phyloP scores from a whole-genome alignment of 2,329 filamentous ascomycete species.

The Fusarium compactum region DNA sequence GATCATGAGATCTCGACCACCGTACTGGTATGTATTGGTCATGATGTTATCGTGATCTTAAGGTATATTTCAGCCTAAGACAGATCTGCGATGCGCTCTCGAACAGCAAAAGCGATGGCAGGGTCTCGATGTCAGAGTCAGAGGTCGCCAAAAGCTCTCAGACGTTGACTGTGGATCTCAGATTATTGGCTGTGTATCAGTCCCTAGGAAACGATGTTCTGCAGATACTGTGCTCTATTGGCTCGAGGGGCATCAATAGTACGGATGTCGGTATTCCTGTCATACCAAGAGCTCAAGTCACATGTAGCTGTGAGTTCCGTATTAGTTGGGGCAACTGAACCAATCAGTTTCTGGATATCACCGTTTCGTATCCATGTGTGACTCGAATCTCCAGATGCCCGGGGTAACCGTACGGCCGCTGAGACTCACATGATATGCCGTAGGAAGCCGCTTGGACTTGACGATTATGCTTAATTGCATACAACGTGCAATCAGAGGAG shows the following conservation, averaged over 20 bases:
- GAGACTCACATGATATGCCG: too few relatives aligned
- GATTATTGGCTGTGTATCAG: not conserved
- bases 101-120: too few relatives aligned
- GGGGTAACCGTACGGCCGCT: not conserved
- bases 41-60: not conserved
- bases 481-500: not conserved
- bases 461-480: not conserved
- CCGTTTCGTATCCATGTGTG: not conserved
- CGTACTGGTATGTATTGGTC: not conserved
- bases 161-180: not conserved
- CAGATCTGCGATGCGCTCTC: not conserved
- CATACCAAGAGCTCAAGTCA: not conserved
- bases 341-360: not conserved
- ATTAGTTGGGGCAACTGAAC: not conserved
- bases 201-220: not conserved
- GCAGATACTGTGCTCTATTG: not conserved
- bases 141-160: too few relatives aligned
- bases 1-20: not conserved
- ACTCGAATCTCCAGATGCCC: not conserved
- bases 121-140: too few relatives aligned
- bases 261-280: not conserved
- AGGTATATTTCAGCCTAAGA: not conserved
- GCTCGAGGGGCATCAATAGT: accelerated
- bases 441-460: not conserved
- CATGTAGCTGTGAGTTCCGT: not conserved